phyloP scores from a whole-genome alignment of 768 basidiomycete genomes.

The Hortiboletus flavorubellus region DNA sequence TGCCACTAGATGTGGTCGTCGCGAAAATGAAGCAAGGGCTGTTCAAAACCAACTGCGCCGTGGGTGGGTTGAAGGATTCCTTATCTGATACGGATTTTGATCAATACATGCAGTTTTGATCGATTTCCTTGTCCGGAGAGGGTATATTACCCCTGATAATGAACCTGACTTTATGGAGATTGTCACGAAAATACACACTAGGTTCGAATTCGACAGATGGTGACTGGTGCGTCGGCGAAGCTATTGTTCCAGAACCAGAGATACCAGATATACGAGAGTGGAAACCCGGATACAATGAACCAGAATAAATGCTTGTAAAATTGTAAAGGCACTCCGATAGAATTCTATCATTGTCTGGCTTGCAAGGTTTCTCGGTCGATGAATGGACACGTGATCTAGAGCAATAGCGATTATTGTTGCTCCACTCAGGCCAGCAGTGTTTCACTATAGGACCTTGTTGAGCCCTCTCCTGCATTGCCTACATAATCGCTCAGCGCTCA shows the following conservation, averaged over 20 bases:
- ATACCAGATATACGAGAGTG: background rate
- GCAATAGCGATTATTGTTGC: background rate
- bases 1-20: slow-evolving; percentile 60
- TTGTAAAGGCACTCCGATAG: too few relatives aligned
- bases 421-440: too few relatives aligned
- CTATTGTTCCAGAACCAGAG: background rate
- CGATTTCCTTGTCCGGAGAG: slow-evolving; percentile 86
- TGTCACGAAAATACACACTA: slow-evolving; percentile 65
- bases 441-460: background rate
- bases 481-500: background rate
- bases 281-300: background rate
- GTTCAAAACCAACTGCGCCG: slow-evolving; percentile 93
- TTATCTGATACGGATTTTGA: background rate
- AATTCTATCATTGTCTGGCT: too few relatives aligned
- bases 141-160: slow-evolving; percentile 81
- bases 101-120: slow-evolving; percentile 60
- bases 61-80: slow-evolving; percentile 47
- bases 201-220: slow-evolving; percentile 64
- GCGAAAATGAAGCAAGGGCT: slow-evolving; percentile 59
- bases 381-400: slow-evolving; percentile 10
- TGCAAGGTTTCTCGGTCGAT: too few relatives aligned
- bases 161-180: slow-evolving; percentile 84
- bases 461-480: background rate
- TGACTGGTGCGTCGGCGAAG: background rate
- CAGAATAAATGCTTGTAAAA: background rate